Evolutionary conservation across 2,329 filamentous ascomycete species (phyloP).

Genomic region (Calonectria honghensis): DNA sequence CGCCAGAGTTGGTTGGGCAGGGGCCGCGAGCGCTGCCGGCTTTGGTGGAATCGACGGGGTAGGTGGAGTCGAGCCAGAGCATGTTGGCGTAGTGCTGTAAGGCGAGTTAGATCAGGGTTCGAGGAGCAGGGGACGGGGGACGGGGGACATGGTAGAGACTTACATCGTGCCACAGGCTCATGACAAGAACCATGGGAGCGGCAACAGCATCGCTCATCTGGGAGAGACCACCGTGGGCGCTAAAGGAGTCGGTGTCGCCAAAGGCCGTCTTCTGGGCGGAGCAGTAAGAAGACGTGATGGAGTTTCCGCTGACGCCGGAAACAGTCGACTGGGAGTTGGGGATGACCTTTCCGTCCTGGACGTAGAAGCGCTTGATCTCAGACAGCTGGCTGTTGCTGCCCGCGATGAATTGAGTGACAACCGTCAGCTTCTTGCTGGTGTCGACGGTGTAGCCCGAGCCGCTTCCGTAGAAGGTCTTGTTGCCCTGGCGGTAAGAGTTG

Average conservation of each 20-base stretch:
- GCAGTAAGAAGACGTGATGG: constrained; percentile 76
- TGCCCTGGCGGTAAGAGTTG: constrained; percentile 81
- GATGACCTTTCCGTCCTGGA: constrained; percentile 77
- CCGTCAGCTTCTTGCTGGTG: constrained; percentile 76
- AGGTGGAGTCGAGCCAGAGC: constrained; percentile 84
- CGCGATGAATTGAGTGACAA: constrained; percentile 79
- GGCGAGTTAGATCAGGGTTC: constrained; percentile 31
- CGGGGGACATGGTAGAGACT: constrained; percentile 42
- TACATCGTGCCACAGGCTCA: constrained; percentile 77
- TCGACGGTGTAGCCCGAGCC: constrained; percentile 73
- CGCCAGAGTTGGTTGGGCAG: constrained; percentile 72
- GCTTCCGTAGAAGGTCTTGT: constrained; percentile 77
- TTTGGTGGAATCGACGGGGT: constrained; percentile 69
- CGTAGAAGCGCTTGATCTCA: constrained; percentile 79
- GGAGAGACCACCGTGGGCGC: constrained; percentile 73
- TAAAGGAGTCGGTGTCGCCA: constrained; percentile 72
- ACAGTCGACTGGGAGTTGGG: constrained; percentile 69
- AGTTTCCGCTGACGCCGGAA: constrained; percentile 63
- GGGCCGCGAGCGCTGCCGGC: constrained; percentile 73
- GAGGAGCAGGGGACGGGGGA: not conserved
- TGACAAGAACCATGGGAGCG: constrained; percentile 68
- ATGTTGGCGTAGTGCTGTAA: constrained; percentile 76
- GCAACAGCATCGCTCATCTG: constrained; percentile 70
- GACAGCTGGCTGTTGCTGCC: constrained; percentile 70
- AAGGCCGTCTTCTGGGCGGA: constrained; percentile 74